These are phyloP conservation scores for Aspergillus fumigatiaffinis DNA, from an alignment of 2,329 filamentous ascomycete genomes.

Conservation along the genomic window DNA sequence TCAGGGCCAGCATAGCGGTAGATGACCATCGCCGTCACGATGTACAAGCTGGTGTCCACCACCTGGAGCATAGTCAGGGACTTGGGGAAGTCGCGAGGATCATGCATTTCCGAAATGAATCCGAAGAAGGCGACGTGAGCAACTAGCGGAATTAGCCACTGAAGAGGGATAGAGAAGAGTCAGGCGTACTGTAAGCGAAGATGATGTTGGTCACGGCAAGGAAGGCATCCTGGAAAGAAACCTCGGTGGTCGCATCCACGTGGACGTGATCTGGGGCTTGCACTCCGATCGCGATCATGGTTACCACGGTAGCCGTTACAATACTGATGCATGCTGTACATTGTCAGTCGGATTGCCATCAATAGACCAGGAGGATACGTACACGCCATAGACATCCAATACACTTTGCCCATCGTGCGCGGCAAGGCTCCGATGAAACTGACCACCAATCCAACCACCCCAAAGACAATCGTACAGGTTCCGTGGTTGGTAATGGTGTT, in stretches of 20 bases:
- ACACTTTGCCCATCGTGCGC: constrained; percentile 59
- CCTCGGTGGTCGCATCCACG: constrained; percentile 34
- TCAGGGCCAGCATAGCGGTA: constrained; percentile 62
- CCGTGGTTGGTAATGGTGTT: constrained; percentile 59
- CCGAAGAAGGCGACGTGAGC: constrained; percentile 65
- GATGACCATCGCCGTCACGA: constrained; percentile 62
- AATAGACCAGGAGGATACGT: constrained; percentile 7
- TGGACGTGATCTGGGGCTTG: constrained; percentile 37
- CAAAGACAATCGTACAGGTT: constrained; percentile 61
- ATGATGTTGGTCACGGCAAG: constrained; percentile 64
- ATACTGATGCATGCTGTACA: constrained; percentile 58
- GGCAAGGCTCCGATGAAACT: constrained; percentile 59
- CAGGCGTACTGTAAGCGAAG: constrained; percentile 57
- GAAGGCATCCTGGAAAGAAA: constrained; percentile 53
- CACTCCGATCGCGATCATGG: constrained; percentile 62
- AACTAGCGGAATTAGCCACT: constrained; percentile 16
- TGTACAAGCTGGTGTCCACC: constrained; percentile 59
- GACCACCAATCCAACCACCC: constrained; percentile 55
- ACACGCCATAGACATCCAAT: constrained; percentile 58
- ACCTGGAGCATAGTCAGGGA: constrained; percentile 60
- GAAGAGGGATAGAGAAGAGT: background rate
- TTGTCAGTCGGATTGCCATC: background rate
- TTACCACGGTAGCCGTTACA: constrained; percentile 58
- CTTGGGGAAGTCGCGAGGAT: constrained; percentile 58
- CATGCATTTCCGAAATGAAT: constrained; percentile 61